Percentiles rank a stretch among this genome's conserved stretches.
Evolutionary conservation across 1,284 basidiomycete genomes (phyloP).

Genomic region (Hypsizygus ulmarius): DNA sequence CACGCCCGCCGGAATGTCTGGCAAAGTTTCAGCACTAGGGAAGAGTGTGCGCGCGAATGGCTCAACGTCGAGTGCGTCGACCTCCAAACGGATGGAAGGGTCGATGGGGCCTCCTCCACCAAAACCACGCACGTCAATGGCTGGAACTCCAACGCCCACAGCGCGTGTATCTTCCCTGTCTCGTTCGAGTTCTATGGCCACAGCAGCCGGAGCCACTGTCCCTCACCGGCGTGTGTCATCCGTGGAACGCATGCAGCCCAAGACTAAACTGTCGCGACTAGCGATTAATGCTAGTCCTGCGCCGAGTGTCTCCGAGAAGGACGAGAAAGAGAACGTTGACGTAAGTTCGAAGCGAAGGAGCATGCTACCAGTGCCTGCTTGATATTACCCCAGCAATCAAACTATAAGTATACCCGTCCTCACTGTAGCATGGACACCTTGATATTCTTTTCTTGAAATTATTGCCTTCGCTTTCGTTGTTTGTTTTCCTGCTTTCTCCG

Average conservation of each 20-base stretch:
- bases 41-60: slow-evolving; percentile 49
- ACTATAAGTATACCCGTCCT: slow-evolving; percentile 1
- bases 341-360: slow-evolving; percentile 20
- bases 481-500: slow-evolving; percentile 17
- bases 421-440: slow-evolving; percentile 4
- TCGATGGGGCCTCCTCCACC: slow-evolving; percentile 50
- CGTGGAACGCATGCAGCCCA: slow-evolving; percentile 20
- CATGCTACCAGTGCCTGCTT: slow-evolving; percentile 23
- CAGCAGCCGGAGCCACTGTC: slow-evolving; percentile 25
- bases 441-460: slow-evolving; percentile 22
- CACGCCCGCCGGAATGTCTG: slow-evolving; percentile 21
- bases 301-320: slow-evolving; percentile 34
- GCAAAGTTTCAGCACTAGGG: slow-evolving; percentile 37
- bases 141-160: slow-evolving; percentile 34
- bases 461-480: slow-evolving; percentile 25
- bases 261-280: slow-evolving; percentile 14
- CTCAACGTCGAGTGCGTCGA: slow-evolving; percentile 18
- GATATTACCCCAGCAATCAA: background rate
- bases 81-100: slow-evolving; percentile 31
- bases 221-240: slow-evolving; percentile 32
- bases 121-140: slow-evolving; percentile 35
- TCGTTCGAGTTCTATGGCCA: slow-evolving; percentile 29
- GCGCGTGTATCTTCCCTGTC: slow-evolving; percentile 32
- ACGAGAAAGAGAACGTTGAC: slow-evolving; percentile 51
- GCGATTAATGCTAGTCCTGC: slow-evolving; percentile 25